A percentile compares a stretch with the other conserved stretches of the same genome.
These are phyloP conservation scores for Nicotiana benthamiana DNA, from an alignment of 257 asterid genomes.

Conservation along the genomic window DNA sequence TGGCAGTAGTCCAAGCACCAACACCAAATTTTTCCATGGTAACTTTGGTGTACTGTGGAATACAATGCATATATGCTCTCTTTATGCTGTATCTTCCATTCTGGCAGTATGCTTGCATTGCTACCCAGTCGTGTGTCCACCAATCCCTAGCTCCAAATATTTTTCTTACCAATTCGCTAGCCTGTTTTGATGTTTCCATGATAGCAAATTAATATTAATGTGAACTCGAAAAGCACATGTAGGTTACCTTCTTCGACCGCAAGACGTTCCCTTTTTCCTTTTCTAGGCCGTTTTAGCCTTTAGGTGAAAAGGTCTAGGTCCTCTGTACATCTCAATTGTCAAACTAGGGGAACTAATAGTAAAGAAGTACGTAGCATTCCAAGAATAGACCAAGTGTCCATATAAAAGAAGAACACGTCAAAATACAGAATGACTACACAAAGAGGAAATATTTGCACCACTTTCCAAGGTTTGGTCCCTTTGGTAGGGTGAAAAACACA, in stretches of 20 bases:
- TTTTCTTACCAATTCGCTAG: too few relatives aligned
- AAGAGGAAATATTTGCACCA: not conserved
- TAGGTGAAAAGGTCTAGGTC: constrained; percentile 9
- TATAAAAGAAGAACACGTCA: not conserved
- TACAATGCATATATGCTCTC: too few relatives aligned
- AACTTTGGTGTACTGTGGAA: too few relatives aligned
- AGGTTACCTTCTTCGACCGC: not conserved
- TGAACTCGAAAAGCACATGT: not conserved
- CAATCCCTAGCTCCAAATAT: too few relatives aligned
- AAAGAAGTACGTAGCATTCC: not conserved
- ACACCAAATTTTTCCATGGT: too few relatives aligned
- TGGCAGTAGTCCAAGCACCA: too few relatives aligned
- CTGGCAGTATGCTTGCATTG: too few relatives aligned
- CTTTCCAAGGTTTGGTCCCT: not conserved
- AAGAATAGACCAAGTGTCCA: not conserved
- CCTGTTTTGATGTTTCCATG: too few relatives aligned
- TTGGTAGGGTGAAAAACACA: not conserved
- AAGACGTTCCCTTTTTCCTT: not conserved
- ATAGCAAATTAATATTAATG: not conserved
- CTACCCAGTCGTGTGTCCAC: too few relatives aligned
- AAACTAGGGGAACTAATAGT: not conserved
- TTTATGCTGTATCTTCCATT: too few relatives aligned
- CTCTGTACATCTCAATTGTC: not conserved
- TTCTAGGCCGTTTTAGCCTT: not conserved
- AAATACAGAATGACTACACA: not conserved